These are phyloP conservation scores for Pseudozyma sp. DNA, from an alignment of 1,284 basidiomycete species.

Conservation along the genomic window DNA sequence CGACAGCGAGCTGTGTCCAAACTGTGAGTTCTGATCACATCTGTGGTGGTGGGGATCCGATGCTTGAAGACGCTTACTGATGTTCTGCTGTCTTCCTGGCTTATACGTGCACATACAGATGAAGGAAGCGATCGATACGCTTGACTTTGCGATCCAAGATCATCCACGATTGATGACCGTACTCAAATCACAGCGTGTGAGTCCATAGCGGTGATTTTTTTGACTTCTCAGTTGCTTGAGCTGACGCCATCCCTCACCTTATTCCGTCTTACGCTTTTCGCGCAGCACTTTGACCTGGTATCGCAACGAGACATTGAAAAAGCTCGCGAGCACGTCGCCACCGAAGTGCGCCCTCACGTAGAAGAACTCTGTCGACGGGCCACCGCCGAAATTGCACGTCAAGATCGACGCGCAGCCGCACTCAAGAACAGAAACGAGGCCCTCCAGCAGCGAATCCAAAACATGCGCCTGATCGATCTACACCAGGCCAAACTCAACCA, in stretches of 20 bases:
- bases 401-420: constrained; percentile 34
- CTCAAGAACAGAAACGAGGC: constrained; percentile 39
- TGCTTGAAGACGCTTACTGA: neutral
- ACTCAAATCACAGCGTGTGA: constrained; percentile 40
- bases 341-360: constrained; percentile 45
- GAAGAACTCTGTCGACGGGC: constrained; percentile 43
- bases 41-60: too few relatives aligned
- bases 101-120: constrained; percentile 12
- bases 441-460: constrained; percentile 30
- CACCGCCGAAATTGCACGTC: constrained; percentile 28
- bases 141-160: constrained; percentile 46
- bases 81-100: neutral
- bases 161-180: constrained; percentile 47
- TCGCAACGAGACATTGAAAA: constrained; percentile 37
- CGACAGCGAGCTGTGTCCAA: constrained; percentile 35
- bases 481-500: constrained; percentile 39
- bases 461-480: constrained; percentile 31
- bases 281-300: constrained; percentile 45
- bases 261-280: too few relatives aligned
- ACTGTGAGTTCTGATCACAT: constrained; percentile 16
- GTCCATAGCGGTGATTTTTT: neutral
- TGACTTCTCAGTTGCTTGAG: neutral
- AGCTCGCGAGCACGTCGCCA: constrained; percentile 40
- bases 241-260: neutral
- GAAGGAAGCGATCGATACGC: constrained; percentile 36